phyloP scores from a whole-genome alignment of 371 early-diverging fungal genomes.

The Chytridiales sp. region DNA sequence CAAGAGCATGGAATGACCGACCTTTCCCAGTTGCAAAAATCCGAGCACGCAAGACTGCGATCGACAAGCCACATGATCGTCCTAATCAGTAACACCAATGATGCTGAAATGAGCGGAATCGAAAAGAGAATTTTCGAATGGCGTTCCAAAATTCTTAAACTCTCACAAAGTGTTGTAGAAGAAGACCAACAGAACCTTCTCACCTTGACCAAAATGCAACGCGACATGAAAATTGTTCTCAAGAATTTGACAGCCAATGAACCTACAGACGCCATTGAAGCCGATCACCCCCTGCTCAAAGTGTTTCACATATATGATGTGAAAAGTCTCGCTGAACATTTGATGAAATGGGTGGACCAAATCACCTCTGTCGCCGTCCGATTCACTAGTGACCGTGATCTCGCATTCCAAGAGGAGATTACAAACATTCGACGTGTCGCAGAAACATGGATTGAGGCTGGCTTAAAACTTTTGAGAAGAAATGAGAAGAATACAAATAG shows the following conservation, averaged over 20 bases:
- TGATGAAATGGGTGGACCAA: conserved; percentile 47
- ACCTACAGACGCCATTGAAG: conserved; percentile 36
- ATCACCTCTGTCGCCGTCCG: conserved; percentile 41
- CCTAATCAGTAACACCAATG: conserved; percentile 41
- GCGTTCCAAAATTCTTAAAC: conserved; percentile 36
- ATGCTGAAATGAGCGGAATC: conserved; percentile 37
- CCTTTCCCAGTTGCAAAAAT: conserved; percentile 42
- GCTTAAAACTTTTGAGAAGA: conserved; percentile 37
- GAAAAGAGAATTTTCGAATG: conserved; percentile 49
- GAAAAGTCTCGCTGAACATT: conserved; percentile 32
- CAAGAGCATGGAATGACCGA: conserved; percentile 53
- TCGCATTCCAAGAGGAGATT: conserved; percentile 48
- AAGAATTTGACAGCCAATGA: conserved; percentile 44
- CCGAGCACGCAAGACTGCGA: conserved; percentile 45
- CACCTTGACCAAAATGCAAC: conserved; percentile 40
- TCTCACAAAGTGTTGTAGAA: conserved; percentile 48
- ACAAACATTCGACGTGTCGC: conserved; percentile 32
- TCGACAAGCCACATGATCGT: conserved; percentile 47
- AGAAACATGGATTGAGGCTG: conserved; percentile 47
- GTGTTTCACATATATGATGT: conserved; percentile 45
- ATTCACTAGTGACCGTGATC: conserved; percentile 51
- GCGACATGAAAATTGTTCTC: conserved; percentile 47
- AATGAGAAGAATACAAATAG: conserved; percentile 49
- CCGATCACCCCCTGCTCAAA: conserved; percentile 44
- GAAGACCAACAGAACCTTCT: conserved; percentile 49